Evolutionary conservation across 2,329 filamentous ascomycete species (phyloP), one percentile per base, ranked within the genome.

Genomic region (Xylaria sp.): DNA sequence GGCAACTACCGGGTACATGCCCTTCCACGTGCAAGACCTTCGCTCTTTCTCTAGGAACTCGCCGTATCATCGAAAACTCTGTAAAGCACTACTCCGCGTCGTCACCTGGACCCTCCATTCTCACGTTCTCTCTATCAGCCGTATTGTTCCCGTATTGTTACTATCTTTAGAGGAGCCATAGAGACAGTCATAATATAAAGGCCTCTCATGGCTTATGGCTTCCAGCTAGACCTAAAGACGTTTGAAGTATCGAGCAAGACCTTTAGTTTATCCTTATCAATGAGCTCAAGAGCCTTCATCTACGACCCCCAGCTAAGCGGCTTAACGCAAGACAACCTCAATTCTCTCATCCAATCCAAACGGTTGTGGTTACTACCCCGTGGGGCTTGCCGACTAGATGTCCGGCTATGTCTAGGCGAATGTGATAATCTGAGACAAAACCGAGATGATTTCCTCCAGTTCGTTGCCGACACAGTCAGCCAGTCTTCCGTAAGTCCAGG

Each of bases 361-460:
- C 66, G 74, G 28, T 12, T 78, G 20, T 78, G 76, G 76, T 64
- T 78, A 15, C 63, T 76, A 37, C 76, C 75, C 3, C 67, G 74
- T n/a, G 75, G 76, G 12, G 41, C 72, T 44, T 76, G 75, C 28
- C 76, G 72, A 59, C 69, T 77, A 31, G 75, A 78, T 31, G 65
- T 77, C 51, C 66, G 60, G 56, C 58, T 77, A 15, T 56, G 70
- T 20, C 58, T 71, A 23, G 58, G 63, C 23, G 65, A 68, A 37
- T 56, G 66, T 15, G 63, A 67, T 34, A 63, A 67, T 23, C 3
- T 12, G 25, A 12, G 15, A 18, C 39, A 66, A n/a, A 69, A 69
- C n/a, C 57, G 54, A 23, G 31, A 54, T 37, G 63, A 54, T 3
- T 75, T 77, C 44, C 52, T 78, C 10, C 72, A 78, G 2, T 63